Evolutionary conservation across 257 asterid genomes (phyloP).

Genomic region (Capsicum pubescens): DNA sequence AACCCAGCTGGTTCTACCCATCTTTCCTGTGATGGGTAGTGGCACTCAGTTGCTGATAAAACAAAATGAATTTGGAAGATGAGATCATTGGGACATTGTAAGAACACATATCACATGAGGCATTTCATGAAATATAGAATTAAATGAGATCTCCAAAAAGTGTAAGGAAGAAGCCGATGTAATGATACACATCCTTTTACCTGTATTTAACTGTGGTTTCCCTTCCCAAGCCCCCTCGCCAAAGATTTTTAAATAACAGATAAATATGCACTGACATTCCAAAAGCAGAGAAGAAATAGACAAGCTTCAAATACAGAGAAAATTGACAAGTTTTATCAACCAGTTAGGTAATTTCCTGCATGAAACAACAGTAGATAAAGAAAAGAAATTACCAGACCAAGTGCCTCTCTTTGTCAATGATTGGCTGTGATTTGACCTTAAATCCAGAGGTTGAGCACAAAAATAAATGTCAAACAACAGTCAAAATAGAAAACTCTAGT

Average conservation of each 20-base stretch:
- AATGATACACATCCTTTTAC: not conserved
- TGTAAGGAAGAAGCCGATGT: constrained; percentile 2
- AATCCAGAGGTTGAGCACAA: constrained; percentile 24
- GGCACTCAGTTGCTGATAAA: not conserved
- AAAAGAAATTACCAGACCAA: constrained; percentile 79
- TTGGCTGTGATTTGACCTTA: constrained; percentile 92
- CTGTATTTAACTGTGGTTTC: constrained; percentile 8
- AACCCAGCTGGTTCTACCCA: constrained; percentile 2
- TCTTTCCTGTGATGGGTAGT: not conserved
- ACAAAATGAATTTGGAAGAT: constrained; percentile 15
- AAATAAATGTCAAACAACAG: constrained; percentile 32
- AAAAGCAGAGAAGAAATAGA: constrained; percentile 2
- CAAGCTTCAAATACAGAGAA: not conserved
- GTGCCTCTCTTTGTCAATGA: constrained; percentile 78
- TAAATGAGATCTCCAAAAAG: not conserved
- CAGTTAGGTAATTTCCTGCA: not conserved
- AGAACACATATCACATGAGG: not conserved
- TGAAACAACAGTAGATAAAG: constrained; percentile 29
- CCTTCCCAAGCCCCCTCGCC: not conserved
- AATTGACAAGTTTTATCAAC: not conserved
- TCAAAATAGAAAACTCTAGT: not conserved
- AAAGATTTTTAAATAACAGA: not conserved
- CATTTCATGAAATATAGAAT: not conserved
- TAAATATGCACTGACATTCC: constrained; percentile 3
- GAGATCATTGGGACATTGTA: not conserved